Base-by-base conservation (phyloP, 2,329 filamentous ascomycete genomes). In the Thelonectria olida region DNA sequence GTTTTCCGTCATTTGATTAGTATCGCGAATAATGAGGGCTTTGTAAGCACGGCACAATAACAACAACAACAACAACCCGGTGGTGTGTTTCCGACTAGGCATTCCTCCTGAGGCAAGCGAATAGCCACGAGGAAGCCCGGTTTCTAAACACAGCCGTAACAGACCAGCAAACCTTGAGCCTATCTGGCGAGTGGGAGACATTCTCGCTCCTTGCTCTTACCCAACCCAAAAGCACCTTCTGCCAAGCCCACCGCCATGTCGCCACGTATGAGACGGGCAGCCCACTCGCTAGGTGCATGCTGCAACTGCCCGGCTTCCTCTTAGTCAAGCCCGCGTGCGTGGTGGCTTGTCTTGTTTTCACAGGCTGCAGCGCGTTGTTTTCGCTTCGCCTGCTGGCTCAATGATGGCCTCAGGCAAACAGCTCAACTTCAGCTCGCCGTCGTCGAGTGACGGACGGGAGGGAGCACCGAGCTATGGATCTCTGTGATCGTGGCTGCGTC, bases 201-300 rank as follows among this genome's bases (percentile, higher is more conserved):
- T 19, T 19, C 20, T 34, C 13, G 22, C n/a, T 31, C n/a, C 36
- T 28, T 27, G 47, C 47, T 54, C 56, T 59, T 49, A 59, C 56
- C 56, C 56, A 59, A 59, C 56, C 56, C 56, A 59, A 54, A 36
- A 28, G n/a, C n/a, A n/a, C n/a, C n/a, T n/a, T 31, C 48, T 45
- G 49, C 36, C 55, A 41, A 58, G 49, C 27, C 48, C 38, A 31
- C n/a, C 27, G 13, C 15, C 9, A 7, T 15, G 17, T 54, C 49
- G 50, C 49, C 56, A 59, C 56, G 50, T 59, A 59, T 54, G 22
- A n/a, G 15, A 38, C 10, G 9, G 27, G 19, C 34, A 19, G 15
- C 50, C 31, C 49, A 19, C 53, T 38, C 48, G 22, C 42, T 38
- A 45, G 45, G 42, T 42, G 36, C 36, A 41, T 48, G 20, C 49